Percentiles rank a stretch among this genome's conserved stretches.
phyloP scores from a whole-genome alignment of 805 yeast genomes.

The Lipomyces yamanashiensis region DNA sequence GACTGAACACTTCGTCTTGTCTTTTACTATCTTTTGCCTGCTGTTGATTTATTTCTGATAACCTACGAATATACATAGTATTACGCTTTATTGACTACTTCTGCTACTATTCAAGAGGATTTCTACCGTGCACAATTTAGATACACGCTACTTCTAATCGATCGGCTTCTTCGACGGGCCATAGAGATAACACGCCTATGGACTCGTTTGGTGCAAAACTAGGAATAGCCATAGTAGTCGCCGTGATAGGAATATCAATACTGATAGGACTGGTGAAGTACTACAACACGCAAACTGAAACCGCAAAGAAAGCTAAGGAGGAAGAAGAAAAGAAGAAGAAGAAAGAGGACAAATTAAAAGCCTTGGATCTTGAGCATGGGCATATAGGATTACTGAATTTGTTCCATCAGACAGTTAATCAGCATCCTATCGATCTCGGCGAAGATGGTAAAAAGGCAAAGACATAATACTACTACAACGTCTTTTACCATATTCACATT shows the following conservation, averaged over 20 bases:
- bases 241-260: not conserved
- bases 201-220: conserved; percentile 12
- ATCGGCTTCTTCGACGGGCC: not conserved
- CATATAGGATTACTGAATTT: conserved; percentile 1
- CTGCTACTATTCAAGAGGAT: no score
- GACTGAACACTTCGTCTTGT: not conserved
- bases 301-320: not conserved
- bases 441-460: not conserved
- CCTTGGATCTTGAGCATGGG: conserved; percentile 1
- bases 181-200: not conserved
- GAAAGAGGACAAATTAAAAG: not conserved
- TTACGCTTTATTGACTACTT: no score
- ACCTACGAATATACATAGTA: not conserved
- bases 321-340: conserved; percentile 8
- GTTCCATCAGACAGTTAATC: not conserved
- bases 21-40: not conserved
- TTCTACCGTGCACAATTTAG: no score
- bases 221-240: conserved; percentile 5
- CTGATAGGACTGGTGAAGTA: not conserved
- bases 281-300: not conserved
- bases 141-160: not conserved
- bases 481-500: no score
- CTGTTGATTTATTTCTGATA: not conserved
- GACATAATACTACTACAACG: not conserved
- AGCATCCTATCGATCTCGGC: not conserved